Percentiles rank a stretch among this genome's conserved stretches.
These are phyloP conservation scores for Penicillium crustosum DNA, from an alignment of 2,329 filamentous ascomycete genomes.

Conservation along the genomic window DNA sequence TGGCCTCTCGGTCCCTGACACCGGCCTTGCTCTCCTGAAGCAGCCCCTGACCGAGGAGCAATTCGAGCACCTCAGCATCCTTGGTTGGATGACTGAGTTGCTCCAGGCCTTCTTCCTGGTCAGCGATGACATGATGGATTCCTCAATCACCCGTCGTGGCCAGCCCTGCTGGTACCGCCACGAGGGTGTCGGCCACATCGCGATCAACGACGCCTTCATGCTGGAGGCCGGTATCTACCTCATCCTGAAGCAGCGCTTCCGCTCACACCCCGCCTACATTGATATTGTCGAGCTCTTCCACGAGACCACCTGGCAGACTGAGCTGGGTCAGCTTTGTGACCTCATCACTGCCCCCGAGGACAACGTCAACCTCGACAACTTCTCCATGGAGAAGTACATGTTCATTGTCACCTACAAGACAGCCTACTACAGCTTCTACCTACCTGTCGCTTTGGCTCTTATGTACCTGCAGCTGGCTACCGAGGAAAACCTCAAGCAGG, in stretches of 20 bases:
- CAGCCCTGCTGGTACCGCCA: slow-evolving; percentile 96
- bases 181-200: slow-evolving; percentile 85
- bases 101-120: slow-evolving; percentile 99
- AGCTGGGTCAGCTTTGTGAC: slow-evolving; percentile 92
- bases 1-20: slow-evolving; percentile 96
- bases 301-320: slow-evolving; percentile 88
- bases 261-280: slow-evolving; percentile 79
- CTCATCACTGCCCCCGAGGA: slow-evolving; percentile 95
- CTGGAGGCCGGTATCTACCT: slow-evolving; percentile 88
- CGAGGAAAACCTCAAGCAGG: slow-evolving; percentile 81
- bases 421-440: slow-evolving; percentile 98
- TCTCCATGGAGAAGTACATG: slow-evolving; percentile 85
- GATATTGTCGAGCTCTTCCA: slow-evolving; percentile 96
- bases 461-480: slow-evolving; percentile 83
- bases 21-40: slow-evolving; percentile 74
- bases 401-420: slow-evolving; percentile 99
- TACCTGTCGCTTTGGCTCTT: slow-evolving; percentile 88
- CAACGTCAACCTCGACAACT: slow-evolving; percentile 87
- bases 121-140: slow-evolving; percentile 98
- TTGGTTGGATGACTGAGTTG: slow-evolving; percentile 97
- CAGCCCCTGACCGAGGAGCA: slow-evolving; percentile 72
- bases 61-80: slow-evolving; percentile 81
- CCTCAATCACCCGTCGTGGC: slow-evolving; percentile 89
- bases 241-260: slow-evolving; percentile 92
- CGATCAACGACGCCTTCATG: slow-evolving; percentile 98